Base-by-base conservation (phyloP, 1,284 basidiomycete species). In the Peniophora sp. region DNA sequence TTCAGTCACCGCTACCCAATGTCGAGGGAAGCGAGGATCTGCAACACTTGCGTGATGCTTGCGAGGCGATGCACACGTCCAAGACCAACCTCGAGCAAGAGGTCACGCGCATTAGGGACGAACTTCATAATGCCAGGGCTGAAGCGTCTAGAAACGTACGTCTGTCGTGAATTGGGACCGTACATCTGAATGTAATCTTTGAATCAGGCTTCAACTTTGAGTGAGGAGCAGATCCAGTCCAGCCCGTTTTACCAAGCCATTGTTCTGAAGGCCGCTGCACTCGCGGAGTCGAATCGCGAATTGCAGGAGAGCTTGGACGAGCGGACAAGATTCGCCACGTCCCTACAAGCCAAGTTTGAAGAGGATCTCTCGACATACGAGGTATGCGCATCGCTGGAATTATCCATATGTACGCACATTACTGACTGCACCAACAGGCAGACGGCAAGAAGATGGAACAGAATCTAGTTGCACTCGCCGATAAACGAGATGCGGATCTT, bases 401-500 rank as follows among this genome's bases (percentile, higher is more conserved):
- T n/a, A 41, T 20, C n/a, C 5, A 41, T 16, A 16, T n/a, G 27
- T 5, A 32, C 27, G 12, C 27, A 12, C 12, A 12, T 12, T 32
- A 5, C 5, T 41, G 8, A 41, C n/a, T 6, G 8, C 19, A 16
- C 16, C 8, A 16, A 41, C 12, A 41, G 38, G 38, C 38, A 5
- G 19, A 41, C 19, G n/a, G 19, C 16, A 24, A 16, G 11, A 71
- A 78, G 59, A 65, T 68, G 14, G 66, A 75, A 20, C 71, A 78
- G 57, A 87, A 89, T 47, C 65, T 84, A 20, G 81, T 77, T 56
- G 59, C 59, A 0, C 66, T 78, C 57, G 59, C 89, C 27, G 63
- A 70, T 9, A 87, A 85, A 61, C 81, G 85, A 49, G 89, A 95
- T 59, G 67, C 71, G 1, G 92, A 97, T 56, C 77, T 85, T 52